Conservation (phyloP, 2,329 filamentous ascomycete genomes). For the Fusarium sororula region DNA sequence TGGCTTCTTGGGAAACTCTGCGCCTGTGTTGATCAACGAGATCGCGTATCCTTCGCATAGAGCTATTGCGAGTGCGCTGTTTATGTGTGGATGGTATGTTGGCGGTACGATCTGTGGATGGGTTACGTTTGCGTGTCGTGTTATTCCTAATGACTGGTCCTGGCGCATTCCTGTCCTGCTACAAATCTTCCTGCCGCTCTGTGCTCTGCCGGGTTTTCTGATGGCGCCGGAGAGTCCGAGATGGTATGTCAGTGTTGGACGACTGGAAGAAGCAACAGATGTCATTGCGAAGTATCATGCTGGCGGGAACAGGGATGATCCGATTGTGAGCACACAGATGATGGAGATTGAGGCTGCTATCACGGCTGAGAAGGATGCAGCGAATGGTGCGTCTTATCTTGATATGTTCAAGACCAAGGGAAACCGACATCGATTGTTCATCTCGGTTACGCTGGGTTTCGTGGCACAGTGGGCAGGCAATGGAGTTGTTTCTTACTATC, state of each 20-base stretch:
- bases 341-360: background rate
- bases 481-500: constrained; percentile 8
- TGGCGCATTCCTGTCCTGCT: background rate
- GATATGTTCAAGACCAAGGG: constrained; percentile 8
- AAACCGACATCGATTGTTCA: background rate
- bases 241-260: constrained; percentile 1
- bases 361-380: background rate
- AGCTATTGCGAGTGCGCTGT: background rate
- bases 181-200: background rate
- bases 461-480: constrained; percentile 5
- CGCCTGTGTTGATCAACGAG: background rate
- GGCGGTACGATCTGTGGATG: constrained; percentile 2
- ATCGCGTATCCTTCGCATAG: constrained; percentile 7
- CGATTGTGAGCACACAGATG: background rate
- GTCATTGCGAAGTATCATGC: background rate
- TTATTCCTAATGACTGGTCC: background rate
- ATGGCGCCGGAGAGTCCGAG: background rate
- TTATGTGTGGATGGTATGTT: background rate
- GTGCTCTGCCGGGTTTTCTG: background rate
- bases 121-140: background rate
- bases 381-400: background rate
- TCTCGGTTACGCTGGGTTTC: background rate
- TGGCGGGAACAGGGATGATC: background rate
- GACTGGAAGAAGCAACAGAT: background rate
- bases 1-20: background rate